A percentile compares a stretch with the other conserved stretches of the same genome.
These are phyloP conservation scores for Macroventuria anomochaeta DNA, from an alignment of 2,329 filamentous ascomycete species.

Conservation along the genomic window DNA sequence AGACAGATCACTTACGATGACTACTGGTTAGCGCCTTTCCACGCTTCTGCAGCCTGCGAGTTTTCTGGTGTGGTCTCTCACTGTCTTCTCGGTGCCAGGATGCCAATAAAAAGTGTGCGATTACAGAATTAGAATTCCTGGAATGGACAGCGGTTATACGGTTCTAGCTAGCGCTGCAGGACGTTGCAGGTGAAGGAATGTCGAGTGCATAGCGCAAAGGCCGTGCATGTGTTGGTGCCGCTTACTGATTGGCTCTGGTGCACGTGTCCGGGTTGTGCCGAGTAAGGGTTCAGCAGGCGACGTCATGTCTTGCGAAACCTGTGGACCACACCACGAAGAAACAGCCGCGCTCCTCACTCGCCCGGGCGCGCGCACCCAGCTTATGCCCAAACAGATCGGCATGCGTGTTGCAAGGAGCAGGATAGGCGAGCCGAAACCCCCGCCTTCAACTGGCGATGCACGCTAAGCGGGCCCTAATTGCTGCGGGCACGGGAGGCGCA, in stretches of 20 bases:
- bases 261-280: background rate
- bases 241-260: background rate
- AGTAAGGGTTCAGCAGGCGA: background rate
- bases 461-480: background rate
- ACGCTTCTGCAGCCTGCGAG: background rate
- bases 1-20: background rate
- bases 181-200: conserved; percentile 1
- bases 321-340: background rate
- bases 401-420: background rate
- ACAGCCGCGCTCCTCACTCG: background rate
- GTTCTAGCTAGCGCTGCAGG: background rate
- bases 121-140: background rate
- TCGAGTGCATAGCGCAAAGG: background rate
- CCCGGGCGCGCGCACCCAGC: background rate
- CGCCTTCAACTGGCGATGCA: background rate
- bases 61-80: too few species aligned
- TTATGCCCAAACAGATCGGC: conserved; percentile 1
- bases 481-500: background rate
- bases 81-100: too few species aligned
- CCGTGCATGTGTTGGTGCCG: background rate
- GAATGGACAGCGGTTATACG: background rate
- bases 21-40: background rate
- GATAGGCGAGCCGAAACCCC: background rate
- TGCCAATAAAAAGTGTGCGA: background rate
- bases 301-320: background rate